Evolutionary conservation across 257 asterid species (phyloP).

Genomic region (Solanum corneliomulleri): DNA sequence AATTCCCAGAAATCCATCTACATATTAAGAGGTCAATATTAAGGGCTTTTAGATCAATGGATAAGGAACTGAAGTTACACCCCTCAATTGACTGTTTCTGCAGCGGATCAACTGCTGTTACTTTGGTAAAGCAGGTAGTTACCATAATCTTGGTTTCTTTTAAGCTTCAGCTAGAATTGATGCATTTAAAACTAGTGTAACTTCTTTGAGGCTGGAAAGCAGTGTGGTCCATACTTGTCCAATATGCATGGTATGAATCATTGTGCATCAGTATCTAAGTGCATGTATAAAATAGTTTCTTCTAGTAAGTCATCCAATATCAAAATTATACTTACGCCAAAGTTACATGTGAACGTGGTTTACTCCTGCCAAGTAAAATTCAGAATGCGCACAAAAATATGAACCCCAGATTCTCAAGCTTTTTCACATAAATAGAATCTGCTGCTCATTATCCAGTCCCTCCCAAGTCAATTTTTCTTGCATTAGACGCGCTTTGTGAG

Average conservation of each 20-base stretch:
- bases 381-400: not conserved
- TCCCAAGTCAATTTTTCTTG: not conserved
- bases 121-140: slow-evolving; percentile 64
- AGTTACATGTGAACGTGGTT: not conserved
- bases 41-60: slow-evolving; percentile 84
- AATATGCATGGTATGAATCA: not conserved
- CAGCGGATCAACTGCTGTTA: slow-evolving; percentile 86
- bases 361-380: not conserved
- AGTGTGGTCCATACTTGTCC: not conserved
- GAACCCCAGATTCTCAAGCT: not conserved
- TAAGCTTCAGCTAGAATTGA: not conserved
- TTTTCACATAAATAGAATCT: not conserved
- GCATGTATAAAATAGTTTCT: not conserved
- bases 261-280: not conserved
- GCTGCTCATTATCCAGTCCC: not conserved
- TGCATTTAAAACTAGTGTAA: not conserved
- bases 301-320: not conserved
- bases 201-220: not conserved
- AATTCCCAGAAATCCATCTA: slow-evolving; percentile 62
- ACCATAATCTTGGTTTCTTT: not conserved
- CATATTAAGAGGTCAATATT: slow-evolving; percentile 64
- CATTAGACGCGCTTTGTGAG: not conserved
- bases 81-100: slow-evolving; percentile 87
- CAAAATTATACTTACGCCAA: not conserved
- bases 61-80: slow-evolving; percentile 79